phyloP scores from a whole-genome alignment of 805 yeast genomes.

The Spathaspora boniae region DNA sequence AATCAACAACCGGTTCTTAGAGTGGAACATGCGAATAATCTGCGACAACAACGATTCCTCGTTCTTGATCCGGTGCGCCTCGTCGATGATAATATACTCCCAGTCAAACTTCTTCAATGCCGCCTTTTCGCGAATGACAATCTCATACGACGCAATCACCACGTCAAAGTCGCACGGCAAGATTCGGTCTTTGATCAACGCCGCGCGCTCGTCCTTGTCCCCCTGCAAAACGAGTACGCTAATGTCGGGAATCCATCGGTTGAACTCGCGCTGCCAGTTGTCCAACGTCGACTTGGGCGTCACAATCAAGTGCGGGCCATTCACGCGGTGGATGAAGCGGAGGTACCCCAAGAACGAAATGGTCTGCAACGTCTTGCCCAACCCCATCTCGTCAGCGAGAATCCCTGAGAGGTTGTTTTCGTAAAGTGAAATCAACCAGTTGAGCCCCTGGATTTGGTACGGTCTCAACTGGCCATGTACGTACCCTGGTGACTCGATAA shows the following conservation, averaged over 20 bases:
- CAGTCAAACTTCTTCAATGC: slow-evolving; percentile 63
- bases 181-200: slow-evolving; percentile 48
- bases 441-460: slow-evolving; percentile 76
- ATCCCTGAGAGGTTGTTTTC: slow-evolving; percentile 72
- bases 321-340: slow-evolving; percentile 53
- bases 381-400: slow-evolving; percentile 83
- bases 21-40: slow-evolving; percentile 68
- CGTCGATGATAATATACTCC: slow-evolving; percentile 78
- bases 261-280: slow-evolving; percentile 76
- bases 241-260: slow-evolving; percentile 78
- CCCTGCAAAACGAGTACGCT: slow-evolving; percentile 70
- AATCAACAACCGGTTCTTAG: slow-evolving; percentile 64
- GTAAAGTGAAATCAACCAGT: slow-evolving; percentile 70
- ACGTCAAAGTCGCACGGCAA: slow-evolving; percentile 68
- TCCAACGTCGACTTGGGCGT: slow-evolving; percentile 80
- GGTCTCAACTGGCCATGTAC: slow-evolving; percentile 62
- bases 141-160: slow-evolving; percentile 68
- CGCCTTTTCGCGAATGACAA: slow-evolving; percentile 71
- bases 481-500: slow-evolving; percentile 49
- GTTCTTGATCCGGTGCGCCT: slow-evolving; percentile 79
- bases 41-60: slow-evolving; percentile 72
- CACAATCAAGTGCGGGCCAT: slow-evolving; percentile 73
- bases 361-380: slow-evolving; percentile 79
- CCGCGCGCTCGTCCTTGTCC: slow-evolving; percentile 62
- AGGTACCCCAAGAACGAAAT: slow-evolving; percentile 73